phyloP scores from a whole-genome alignment of 257 asterid species.

The Petrea volubilis region DNA sequence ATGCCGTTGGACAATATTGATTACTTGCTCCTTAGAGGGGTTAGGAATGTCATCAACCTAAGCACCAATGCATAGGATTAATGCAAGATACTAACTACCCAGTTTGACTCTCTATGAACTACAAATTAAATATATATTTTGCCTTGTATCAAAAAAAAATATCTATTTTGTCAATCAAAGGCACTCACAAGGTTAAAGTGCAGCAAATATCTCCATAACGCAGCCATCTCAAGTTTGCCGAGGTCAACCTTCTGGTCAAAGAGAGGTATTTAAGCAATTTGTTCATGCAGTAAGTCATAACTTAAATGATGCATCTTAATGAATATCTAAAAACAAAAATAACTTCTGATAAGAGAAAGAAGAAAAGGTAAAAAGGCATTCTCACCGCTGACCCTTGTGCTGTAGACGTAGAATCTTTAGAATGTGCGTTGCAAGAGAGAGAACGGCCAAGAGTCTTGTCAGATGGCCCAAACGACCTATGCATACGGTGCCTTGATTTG shows the following conservation, averaged over 20 bases:
- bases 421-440: slow-evolving; percentile 64
- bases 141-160: too few species aligned
- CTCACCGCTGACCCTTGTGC: slow-evolving; percentile 58
- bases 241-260: slow-evolving; percentile 83
- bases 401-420: slow-evolving; percentile 61
- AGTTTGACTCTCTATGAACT: not conserved
- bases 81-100: not conserved
- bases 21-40: slow-evolving; percentile 83
- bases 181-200: slow-evolving; percentile 88
- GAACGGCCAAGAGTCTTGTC: slow-evolving; percentile 63
- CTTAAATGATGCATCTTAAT: not conserved
- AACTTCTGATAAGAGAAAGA: not conserved
- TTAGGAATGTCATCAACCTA: slow-evolving; percentile 78
- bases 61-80: not conserved
- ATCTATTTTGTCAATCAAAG: not conserved
- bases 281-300: not conserved
- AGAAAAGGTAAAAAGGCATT: not conserved
- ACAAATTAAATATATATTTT: not conserved
- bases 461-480: slow-evolving; percentile 49
- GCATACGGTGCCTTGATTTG: slow-evolving; percentile 71
- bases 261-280: not conserved
- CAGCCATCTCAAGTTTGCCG: slow-evolving; percentile 85
- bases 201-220: slow-evolving; percentile 80
- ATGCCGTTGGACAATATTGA: slow-evolving; percentile 91
- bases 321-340: not conserved